These are phyloP conservation scores for Trichomonas tenax DNA, from an alignment of 208 protist species.

Conservation along the genomic window DNA sequence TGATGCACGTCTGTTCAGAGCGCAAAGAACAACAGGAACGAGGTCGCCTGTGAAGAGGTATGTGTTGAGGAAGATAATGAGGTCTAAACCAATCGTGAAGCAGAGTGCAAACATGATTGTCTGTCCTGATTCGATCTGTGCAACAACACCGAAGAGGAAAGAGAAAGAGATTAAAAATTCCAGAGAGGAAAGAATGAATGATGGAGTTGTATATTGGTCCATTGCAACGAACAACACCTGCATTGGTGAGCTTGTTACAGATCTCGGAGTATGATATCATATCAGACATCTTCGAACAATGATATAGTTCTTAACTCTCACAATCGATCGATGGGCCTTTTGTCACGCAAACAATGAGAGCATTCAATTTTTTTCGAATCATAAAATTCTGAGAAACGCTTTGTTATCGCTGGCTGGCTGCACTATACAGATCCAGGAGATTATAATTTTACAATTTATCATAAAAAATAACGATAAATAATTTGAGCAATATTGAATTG, in stretches of 20 bases:
- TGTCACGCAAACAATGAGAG: no score
- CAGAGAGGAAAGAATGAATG: neutral
- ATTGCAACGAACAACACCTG: neutral
- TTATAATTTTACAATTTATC: no score
- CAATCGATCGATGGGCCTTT: no score
- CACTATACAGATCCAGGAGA: no score
- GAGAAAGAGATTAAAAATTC: neutral
- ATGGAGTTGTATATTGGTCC: neutral
- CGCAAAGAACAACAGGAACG: neutral
- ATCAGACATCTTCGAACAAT: neutral
- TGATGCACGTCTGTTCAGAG: neutral
- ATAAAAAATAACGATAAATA: no score
- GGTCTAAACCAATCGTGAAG: neutral
- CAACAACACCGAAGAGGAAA: neutral
- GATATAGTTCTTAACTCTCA: no score
- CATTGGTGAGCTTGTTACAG: neutral
- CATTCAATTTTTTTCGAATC: no score
- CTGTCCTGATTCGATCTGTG: neutral
- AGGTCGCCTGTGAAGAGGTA: neutral
- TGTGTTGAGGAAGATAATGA: neutral
- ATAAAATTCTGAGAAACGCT: no score
- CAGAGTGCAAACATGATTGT: neutral
- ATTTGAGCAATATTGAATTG: no score
- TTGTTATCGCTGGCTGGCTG: no score
- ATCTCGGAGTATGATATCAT: neutral